Conservation (phyloP, 495 filamentous ascomycete genomes). For the Aspergillus cavernicola region DNA sequence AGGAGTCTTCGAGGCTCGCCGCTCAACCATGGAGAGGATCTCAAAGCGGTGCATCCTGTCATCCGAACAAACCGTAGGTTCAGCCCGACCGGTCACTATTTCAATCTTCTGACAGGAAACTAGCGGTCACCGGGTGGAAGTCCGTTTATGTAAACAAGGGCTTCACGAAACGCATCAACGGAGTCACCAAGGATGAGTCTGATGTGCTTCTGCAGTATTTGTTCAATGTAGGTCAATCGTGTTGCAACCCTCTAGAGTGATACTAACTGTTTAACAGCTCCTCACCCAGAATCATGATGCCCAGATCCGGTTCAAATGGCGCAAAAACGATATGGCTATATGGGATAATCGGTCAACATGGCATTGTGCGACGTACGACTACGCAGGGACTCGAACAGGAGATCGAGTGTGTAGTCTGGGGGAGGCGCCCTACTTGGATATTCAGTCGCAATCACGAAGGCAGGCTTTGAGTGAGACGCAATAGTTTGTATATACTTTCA, state of each 20-base stretch:
- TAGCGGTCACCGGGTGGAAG: constrained; percentile 73
- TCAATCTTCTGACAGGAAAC: neutral
- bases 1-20: constrained; percentile 37
- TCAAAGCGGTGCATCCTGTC: constrained; percentile 65
- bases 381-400: constrained; percentile 45
- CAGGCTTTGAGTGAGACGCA: constrained; percentile 20
- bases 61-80: constrained; percentile 65
- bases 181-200: constrained; percentile 34
- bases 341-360: constrained; percentile 73
- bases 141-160: constrained; percentile 62
- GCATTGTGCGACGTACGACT: constrained; percentile 71
- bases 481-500: no score
- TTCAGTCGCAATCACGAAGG: constrained; percentile 36
- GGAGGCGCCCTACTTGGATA: constrained; percentile 61
- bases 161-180: constrained; percentile 63
- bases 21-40: constrained; percentile 56
- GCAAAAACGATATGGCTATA: constrained; percentile 61
- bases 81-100: constrained; percentile 15
- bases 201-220: constrained; percentile 32
- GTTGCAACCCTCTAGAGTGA: constrained; percentile 25
- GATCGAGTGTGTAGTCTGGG: constrained; percentile 58
- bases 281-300: constrained; percentile 72
- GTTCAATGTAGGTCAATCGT: constrained; percentile 35
- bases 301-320: constrained; percentile 66
- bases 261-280: constrained; percentile 24